Evolutionary conservation across 164 flowering plant genomes (phyloP).

Genomic region (Stephania yunnanensis): DNA sequence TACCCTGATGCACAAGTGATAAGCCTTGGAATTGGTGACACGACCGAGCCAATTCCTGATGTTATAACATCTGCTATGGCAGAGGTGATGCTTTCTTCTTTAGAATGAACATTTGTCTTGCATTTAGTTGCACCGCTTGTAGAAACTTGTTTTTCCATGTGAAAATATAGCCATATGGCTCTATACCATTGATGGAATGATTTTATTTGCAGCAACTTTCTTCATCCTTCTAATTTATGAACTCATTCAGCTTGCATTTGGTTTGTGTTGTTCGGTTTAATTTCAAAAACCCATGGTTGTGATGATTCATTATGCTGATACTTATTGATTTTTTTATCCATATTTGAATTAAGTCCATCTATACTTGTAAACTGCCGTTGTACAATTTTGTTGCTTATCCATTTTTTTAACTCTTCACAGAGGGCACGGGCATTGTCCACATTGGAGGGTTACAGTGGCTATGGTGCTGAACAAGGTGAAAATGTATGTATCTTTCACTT

Average conservation of each 20-base stretch:
- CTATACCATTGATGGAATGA: neutral
- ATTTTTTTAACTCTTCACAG: conserved; percentile 35
- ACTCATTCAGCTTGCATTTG: neutral
- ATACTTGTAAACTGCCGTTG: neutral
- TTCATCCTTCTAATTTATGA: neutral
- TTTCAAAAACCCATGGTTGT: no score
- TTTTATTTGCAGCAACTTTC: neutral
- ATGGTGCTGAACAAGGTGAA: conserved; percentile 97
- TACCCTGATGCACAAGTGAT: conserved; percentile 84
- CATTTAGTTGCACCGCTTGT: neutral
- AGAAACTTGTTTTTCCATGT: neutral
- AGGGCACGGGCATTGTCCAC: conserved; percentile 65
- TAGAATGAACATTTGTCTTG: neutral
- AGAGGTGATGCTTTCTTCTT: conserved; percentile 34
- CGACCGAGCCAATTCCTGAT: conserved; percentile 95
- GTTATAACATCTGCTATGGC: conserved; percentile 89
- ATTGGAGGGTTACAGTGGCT: conserved; percentile 87
- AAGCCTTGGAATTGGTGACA: conserved; percentile 94
- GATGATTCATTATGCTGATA: no score
- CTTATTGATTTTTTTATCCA: neutral
- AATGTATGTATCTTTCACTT: conserved; percentile 34
- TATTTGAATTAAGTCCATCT: neutral
- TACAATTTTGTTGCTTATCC: neutral
- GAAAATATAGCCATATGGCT: neutral
- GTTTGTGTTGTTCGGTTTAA: neutral